phyloP scores from a whole-genome alignment of 2,329 filamentous ascomycete genomes.

The Pseudofabraea citricarpa region DNA sequence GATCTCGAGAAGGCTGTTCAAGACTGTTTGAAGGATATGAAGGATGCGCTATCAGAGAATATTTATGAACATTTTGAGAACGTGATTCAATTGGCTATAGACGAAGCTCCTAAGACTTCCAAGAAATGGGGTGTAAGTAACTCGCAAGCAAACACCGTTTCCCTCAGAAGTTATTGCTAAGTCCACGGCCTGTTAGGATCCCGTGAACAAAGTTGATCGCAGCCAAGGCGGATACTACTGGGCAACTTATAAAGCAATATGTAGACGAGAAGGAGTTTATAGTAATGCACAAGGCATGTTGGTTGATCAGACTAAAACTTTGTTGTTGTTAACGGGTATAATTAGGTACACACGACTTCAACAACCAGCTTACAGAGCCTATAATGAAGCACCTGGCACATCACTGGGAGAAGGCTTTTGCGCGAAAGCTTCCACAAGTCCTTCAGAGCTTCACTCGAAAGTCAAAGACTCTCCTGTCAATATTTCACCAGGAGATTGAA shows the following conservation, averaged over 20 bases:
- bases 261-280: slow-evolving; percentile 44
- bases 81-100: slow-evolving; percentile 33
- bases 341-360: slow-evolving; percentile 34
- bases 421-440: slow-evolving; percentile 34
- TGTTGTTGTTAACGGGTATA: neutral
- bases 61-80: slow-evolving; percentile 40
- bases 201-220: slow-evolving; percentile 28
- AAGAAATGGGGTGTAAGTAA: slow-evolving; percentile 36
- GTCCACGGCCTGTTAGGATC: no score
- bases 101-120: slow-evolving; percentile 30
- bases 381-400: slow-evolving; percentile 17
- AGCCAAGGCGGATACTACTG: slow-evolving; percentile 42
- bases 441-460: slow-evolving; percentile 31
- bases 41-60: slow-evolving; percentile 35
- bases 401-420: slow-evolving; percentile 30
- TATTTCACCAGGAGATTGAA: slow-evolving; percentile 39
- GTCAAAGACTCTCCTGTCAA: slow-evolving; percentile 27
- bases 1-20: slow-evolving; percentile 35
- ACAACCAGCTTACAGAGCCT: slow-evolving; percentile 29
- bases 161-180: no score
- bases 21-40: slow-evolving; percentile 33
- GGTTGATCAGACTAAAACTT: neutral
- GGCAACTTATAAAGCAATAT: slow-evolving; percentile 52
- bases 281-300: slow-evolving; percentile 26
- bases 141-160: no score